A percentile compares a stretch with the other conserved stretches of the same genome.
phyloP scores from a whole-genome alignment of 129 eudicot species.

The Arctium minus region DNA sequence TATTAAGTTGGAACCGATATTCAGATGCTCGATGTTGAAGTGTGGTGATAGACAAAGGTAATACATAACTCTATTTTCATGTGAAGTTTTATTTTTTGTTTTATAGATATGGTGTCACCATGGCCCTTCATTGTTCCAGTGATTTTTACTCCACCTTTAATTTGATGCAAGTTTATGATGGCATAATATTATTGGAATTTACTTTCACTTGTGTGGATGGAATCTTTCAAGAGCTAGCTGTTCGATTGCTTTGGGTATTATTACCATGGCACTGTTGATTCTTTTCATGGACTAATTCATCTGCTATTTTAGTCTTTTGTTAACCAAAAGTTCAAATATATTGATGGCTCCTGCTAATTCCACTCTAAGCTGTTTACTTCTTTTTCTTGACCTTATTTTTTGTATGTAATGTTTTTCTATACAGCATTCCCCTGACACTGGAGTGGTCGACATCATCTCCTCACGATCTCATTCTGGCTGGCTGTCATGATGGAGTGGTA shows the following conservation, averaged over 20 bases:
- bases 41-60: constrained; percentile 80
- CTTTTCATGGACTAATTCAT: no score
- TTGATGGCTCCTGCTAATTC: neutral
- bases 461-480: constrained; percentile 85
- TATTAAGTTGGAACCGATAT: constrained; percentile 78
- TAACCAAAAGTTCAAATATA: neutral
- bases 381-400: constrained; percentile 1
- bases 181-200: neutral
- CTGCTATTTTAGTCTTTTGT: no score
- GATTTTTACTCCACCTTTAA: neutral
- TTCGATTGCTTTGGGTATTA: neutral
- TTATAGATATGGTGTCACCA: neutral
- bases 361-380: neutral
- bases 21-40: constrained; percentile 72
- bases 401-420: constrained; percentile 5
- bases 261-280: neutral
- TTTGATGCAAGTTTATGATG: neutral
- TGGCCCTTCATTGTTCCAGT: neutral
- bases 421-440: constrained; percentile 82
- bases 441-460: constrained; percentile 95
- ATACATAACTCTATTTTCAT: neutral
- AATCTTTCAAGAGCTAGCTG: no score
- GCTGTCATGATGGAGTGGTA: constrained; percentile 99
- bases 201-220: neutral
- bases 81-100: neutral